Evolutionary conservation across 2,329 filamentous ascomycete genomes (phyloP).

Genomic region (Talaromyces sp.): DNA sequence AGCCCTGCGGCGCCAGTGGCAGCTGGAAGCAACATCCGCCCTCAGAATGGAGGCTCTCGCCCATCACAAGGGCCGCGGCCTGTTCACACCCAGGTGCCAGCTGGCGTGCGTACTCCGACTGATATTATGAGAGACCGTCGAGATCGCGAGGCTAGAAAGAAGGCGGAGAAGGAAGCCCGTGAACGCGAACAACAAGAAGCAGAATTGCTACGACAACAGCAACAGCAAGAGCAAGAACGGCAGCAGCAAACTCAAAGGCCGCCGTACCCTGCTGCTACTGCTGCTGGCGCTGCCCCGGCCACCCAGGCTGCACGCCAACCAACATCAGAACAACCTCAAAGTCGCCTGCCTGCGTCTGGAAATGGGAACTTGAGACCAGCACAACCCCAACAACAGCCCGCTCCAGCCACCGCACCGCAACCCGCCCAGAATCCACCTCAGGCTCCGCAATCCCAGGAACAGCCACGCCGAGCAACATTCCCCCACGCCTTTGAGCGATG

Average conservation of each 20-base stretch:
- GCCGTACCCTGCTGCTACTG: slow-evolving; percentile 37
- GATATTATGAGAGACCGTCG: slow-evolving; percentile 87
- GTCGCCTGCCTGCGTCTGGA: background rate
- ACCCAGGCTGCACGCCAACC: background rate
- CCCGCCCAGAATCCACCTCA: slow-evolving; percentile 19
- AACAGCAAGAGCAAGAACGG: slow-evolving; percentile 37
- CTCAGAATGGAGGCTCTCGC: slow-evolving; percentile 53
- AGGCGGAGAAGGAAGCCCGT: slow-evolving; percentile 61
- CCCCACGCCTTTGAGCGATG: slow-evolving; percentile 96
- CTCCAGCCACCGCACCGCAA: slow-evolving; percentile 20
- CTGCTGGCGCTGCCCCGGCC: slow-evolving; percentile 30
- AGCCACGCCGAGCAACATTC: slow-evolving; percentile 61
- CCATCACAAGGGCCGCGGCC: slow-evolving; percentile 49
- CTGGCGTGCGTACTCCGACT: slow-evolving; percentile 72
- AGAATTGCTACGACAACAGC: slow-evolving; percentile 37
- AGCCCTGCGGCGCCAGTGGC: slow-evolving; percentile 48
- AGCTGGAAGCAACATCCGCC: slow-evolving; percentile 49
- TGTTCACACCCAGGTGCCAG: slow-evolving; percentile 41
- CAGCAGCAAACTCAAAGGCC: slow-evolving; percentile 22
- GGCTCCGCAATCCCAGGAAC: slow-evolving; percentile 26
- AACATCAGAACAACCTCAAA: background rate
- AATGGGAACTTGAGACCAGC: slow-evolving; percentile 6
- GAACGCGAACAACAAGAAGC: slow-evolving; percentile 50
- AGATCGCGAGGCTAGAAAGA: slow-evolving; percentile 67
- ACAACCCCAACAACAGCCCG: slow-evolving; percentile 13